Evolutionary conservation across 2,329 filamentous ascomycete species (phyloP), one percentile per base, ranked within the genome.

Genomic region (Penicillium sp.): DNA sequence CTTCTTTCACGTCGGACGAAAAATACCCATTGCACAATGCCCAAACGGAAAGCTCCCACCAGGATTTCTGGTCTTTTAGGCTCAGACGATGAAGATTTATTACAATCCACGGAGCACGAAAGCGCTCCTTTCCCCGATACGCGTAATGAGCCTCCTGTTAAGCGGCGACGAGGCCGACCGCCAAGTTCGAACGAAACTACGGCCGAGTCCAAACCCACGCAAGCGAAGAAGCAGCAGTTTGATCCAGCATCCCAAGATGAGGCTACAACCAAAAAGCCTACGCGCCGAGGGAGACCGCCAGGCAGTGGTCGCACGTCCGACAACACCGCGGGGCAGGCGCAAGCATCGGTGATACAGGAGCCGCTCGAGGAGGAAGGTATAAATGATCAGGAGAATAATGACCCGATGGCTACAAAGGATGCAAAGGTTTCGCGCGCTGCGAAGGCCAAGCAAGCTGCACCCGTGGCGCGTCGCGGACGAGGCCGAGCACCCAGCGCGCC

Each of bases 31-130:
- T 46, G 18, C 37, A 45, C 26, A 18, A 71, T 71, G 68, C 66
- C 69, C 8, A 72, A 71, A 52, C 56, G 68, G 37, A 74, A 74
- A 50, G 67, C 64, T 6, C 51, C 64, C 11, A 59, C 70, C 27
- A 72, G 70, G 44, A 52, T 77, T 13, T 74, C 74, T 27, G 69
- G 68, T 8, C 55, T 77, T 18, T 57, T 76, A 8, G 74, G 73
- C 39, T 75, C 73, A 11, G 75, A 78, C 31, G 66, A 66, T 51
- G 70, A 74, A 28, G 69, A 72, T 43, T 53, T 66, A 6, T 60
- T 63, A 48, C 58, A 65, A 51, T 51, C 65, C n/a, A 58, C 60
- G 45, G 58, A 58, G 36, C 49, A 36, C 29, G 62, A 64, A 42
- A 59, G n/a, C 29, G 50, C 16, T 13, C 43, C 45, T 14, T 40